Evolutionary conservation across 192 early-diverging fungal genomes (phyloP).

Genomic region (Entomortierella chlamydospora): DNA sequence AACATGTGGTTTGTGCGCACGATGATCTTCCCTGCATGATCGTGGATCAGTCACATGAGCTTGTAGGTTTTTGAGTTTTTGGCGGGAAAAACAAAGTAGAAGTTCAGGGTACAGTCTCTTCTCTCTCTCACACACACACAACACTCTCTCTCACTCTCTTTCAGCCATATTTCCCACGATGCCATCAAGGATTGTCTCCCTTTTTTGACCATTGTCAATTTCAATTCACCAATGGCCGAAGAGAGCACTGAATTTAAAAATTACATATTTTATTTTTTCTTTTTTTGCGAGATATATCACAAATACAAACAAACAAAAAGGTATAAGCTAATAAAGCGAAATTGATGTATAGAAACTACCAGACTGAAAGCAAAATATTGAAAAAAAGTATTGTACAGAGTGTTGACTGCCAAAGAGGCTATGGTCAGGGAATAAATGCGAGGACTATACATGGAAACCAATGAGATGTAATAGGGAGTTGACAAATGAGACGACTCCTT

Average conservation of each 20-base stretch:
- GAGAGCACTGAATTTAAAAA: no score
- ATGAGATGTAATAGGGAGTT: not conserved
- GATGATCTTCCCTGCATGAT: no score
- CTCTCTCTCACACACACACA: not conserved
- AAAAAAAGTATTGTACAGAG: not conserved
- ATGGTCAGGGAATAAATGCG: not conserved
- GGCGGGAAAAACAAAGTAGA: conserved; percentile 38
- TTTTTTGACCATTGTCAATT: conserved; percentile 10
- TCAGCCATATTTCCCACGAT: conserved; percentile 16
- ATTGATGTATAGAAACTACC: not conserved
- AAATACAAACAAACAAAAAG: conserved; percentile 6
- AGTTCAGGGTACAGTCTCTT: no score
- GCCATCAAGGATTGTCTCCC: conserved; percentile 26
- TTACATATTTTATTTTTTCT: conserved; percentile 7
- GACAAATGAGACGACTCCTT: not conserved
- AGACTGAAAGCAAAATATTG: not conserved
- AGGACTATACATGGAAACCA: not conserved
- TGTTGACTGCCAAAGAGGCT: not conserved
- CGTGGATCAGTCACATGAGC: not conserved
- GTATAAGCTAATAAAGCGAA: not conserved
- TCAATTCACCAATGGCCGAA: no score
- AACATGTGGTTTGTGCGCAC: no score
- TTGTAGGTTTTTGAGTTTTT: not conserved
- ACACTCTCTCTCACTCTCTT: conserved; percentile 2
- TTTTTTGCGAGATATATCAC: not conserved